Evolutionary conservation across 768 basidiomycete genomes (phyloP), one percentile per base, ranked within the genome.

Genomic region (Scleroderma bovista): DNA sequence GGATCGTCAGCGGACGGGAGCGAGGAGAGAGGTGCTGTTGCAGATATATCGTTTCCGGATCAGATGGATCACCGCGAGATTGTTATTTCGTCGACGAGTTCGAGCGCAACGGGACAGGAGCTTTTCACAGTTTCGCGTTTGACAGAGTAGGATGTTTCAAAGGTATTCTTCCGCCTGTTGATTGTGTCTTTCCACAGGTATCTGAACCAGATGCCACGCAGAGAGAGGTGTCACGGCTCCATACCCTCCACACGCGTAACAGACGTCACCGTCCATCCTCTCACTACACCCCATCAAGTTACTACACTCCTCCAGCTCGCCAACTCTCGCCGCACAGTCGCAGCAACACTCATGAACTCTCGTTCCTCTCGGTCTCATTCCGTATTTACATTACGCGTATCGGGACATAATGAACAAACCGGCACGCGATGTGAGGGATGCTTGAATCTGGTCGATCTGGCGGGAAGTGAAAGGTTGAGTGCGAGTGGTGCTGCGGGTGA

Each of bases 331-430:
- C 75, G 93, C 23, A 88, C 87, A 2, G 91, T 94, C 2, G 93
- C 93, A 0, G 85, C 92, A 10, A 96, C 93, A 10, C 76, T 93
- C 48, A 91, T 96, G 84, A 95, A 95, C 66, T 93, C 95, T 68
- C 86, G 93, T 47, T 92, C 88, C 0, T 93, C 91, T 6, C 88
- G 93, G 45, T 92, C 89, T 0, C 93, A 96, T 57, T 93, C 90
- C 5, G 91, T 96, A 12, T 96, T 96, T 64, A 93, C 91, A 9
- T 76, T 95, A 42, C 82, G 90, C 31, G 91, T 96, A 40, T 75
- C 71, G 47, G 93, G 93, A n/a, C 69, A 74, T 26, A 90, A 92
- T 62, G 70, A 76, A 20, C 72, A 81, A 38, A 90, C 82, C 0
- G 84, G 84, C 32, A 88, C 93, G 62, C 73, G 68, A 16, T 90